Percentiles rank a stretch among this genome's conserved stretches.
phyloP scores from a whole-genome alignment of 164 flowering plant species.

The Chloranthus sessilifolius region DNA sequence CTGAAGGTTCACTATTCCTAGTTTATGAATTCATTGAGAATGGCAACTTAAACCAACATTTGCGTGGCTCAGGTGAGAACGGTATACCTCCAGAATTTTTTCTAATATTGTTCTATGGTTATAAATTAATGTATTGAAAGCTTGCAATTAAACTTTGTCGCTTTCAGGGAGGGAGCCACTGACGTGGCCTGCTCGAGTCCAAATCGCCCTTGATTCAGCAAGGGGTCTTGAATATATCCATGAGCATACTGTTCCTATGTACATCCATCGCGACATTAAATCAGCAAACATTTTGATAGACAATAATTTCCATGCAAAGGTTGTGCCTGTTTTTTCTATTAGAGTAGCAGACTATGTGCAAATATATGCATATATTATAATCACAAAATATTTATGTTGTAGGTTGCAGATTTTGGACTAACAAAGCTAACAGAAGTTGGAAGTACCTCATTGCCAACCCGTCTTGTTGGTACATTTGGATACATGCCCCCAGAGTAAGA shows the following conservation, averaged over 20 bases:
- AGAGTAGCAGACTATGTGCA: slow-evolving; percentile 1
- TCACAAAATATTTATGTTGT: slow-evolving; percentile 11
- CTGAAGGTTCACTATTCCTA: slow-evolving; percentile 68
- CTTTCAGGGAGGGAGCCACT: slow-evolving; percentile 58
- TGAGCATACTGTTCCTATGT: slow-evolving; percentile 91
- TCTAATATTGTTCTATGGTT: not conserved
- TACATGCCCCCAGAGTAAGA: slow-evolving; percentile 98
- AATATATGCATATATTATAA: not conserved
- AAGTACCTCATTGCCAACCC: slow-evolving; percentile 55
- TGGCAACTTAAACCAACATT: slow-evolving; percentile 81
- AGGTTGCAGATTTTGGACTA: slow-evolving; percentile 96
- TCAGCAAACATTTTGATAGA: slow-evolving; percentile 93
- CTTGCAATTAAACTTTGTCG: slow-evolving; percentile 2
- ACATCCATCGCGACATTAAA: slow-evolving; percentile 94
- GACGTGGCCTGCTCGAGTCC: slow-evolving; percentile 79
- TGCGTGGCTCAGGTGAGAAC: slow-evolving; percentile 60
- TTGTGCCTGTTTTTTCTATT: slow-evolving; percentile 14
- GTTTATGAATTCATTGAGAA: slow-evolving; percentile 89
- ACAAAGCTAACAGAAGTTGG: slow-evolving; percentile 84
- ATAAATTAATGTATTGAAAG: not conserved
- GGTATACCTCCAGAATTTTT: not conserved
- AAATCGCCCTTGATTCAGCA: slow-evolving; percentile 95
- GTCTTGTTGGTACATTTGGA: slow-evolving; percentile 92
- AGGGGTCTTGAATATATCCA: slow-evolving; percentile 98
- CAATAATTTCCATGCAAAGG: slow-evolving; percentile 85